Evolutionary conservation across 2,329 filamentous ascomycete species (phyloP).

Genomic region (Massarina eburnea): DNA sequence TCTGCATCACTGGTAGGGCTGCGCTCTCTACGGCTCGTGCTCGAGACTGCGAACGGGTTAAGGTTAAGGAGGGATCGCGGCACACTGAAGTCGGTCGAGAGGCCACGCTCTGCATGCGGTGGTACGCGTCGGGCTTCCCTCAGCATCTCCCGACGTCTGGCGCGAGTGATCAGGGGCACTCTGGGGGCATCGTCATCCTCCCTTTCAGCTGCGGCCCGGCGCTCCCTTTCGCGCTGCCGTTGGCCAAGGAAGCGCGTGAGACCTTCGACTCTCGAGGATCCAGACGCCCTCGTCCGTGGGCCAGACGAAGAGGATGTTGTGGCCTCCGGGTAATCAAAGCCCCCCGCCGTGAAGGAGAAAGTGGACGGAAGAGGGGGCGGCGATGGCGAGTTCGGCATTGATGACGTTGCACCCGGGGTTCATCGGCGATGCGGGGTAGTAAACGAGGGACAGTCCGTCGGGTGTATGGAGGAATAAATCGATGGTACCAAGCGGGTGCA

Average conservation of each 20-base stretch:
- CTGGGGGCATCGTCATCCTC: constrained; percentile 19
- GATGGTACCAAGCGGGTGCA: background rate
- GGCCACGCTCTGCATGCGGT: constrained; percentile 22
- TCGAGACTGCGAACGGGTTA: constrained; percentile 10
- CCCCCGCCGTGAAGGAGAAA: constrained; percentile 40
- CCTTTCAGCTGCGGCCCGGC: constrained; percentile 9
- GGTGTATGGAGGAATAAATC: too few species aligned
- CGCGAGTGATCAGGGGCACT: constrained; percentile 8
- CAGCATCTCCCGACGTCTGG: constrained; percentile 20
- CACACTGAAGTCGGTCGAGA: too few species aligned
- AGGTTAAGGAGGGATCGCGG: constrained; percentile 26
- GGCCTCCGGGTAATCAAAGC: constrained; percentile 51
- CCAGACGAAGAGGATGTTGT: constrained; percentile 26
- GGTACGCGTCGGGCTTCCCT: constrained; percentile 23
- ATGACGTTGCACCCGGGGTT: constrained; percentile 24
- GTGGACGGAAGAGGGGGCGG: constrained; percentile 29
- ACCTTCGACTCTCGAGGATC: background rate
- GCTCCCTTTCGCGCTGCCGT: constrained; percentile 10
- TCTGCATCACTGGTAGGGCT: constrained; percentile 23
- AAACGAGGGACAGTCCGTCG: background rate
- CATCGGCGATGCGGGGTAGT: constrained; percentile 6
- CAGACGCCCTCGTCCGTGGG: constrained; percentile 6
- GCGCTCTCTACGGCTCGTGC: constrained; percentile 18
- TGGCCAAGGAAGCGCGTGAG: constrained; percentile 1
- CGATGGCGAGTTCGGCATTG: constrained; percentile 28